These are phyloP conservation scores for Ustilago loliicola DNA, from an alignment of 1,284 basidiomycete genomes.

Conservation along the genomic window DNA sequence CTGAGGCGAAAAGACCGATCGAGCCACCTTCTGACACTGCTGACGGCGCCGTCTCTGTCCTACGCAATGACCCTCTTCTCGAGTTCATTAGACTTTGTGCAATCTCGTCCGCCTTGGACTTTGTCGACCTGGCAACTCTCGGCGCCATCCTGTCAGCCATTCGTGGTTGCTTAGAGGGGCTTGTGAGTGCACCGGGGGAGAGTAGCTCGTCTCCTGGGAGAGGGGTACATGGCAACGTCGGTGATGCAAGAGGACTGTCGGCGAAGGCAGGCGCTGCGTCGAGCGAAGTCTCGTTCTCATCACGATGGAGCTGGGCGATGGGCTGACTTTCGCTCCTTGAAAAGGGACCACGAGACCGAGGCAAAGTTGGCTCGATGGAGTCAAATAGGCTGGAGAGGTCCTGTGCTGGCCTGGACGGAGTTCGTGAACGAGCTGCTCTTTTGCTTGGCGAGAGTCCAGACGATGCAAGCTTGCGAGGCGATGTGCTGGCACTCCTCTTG, in stretches of 20 bases:
- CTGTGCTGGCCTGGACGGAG: slow-evolving; percentile 42
- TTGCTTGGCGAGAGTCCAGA: slow-evolving; percentile 31
- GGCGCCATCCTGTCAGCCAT: slow-evolving; percentile 49
- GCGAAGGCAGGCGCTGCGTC: slow-evolving; percentile 3
- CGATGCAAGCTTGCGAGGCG: slow-evolving; percentile 25
- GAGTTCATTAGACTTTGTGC: slow-evolving; percentile 19
- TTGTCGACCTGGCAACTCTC: slow-evolving; percentile 24
- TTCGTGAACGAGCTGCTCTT: slow-evolving; percentile 30
- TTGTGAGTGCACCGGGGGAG: slow-evolving; percentile 24
- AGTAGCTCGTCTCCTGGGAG: slow-evolving; percentile 11
- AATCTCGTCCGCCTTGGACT: slow-evolving; percentile 23
- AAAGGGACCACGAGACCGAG: slow-evolving; percentile 31
- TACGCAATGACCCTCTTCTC: slow-evolving; percentile 29
- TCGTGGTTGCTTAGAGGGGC: slow-evolving; percentile 40
- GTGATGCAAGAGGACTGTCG: slow-evolving; percentile 29
- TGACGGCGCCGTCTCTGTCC: slow-evolving; percentile 40
- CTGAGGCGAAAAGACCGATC: background rate
- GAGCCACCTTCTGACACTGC: slow-evolving; percentile 12
- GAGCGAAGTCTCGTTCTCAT: slow-evolving; percentile 6
- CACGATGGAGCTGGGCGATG: slow-evolving; percentile 14
- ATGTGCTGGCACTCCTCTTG: slow-evolving; percentile 43
- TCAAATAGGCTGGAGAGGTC: slow-evolving; percentile 48
- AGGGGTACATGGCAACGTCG: slow-evolving; percentile 7
- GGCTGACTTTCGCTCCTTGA: slow-evolving; percentile 46
- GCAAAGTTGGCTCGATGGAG: slow-evolving; percentile 34